Evolutionary conservation across 129 eudicot species (phyloP).

Genomic region (Chrysanthemum makinoi): DNA sequence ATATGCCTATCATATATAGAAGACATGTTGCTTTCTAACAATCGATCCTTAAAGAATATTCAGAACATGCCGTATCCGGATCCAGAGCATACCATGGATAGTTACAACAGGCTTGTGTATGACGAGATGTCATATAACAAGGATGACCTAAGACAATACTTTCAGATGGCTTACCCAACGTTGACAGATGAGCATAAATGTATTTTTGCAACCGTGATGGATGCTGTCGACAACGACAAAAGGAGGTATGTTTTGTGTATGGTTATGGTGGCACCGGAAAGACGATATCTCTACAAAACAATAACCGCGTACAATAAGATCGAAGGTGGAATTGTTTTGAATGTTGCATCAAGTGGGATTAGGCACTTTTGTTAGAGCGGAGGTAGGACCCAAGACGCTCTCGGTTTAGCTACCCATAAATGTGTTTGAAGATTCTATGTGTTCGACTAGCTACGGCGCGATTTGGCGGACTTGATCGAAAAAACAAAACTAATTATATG

Average conservation of each 20-base stretch:
- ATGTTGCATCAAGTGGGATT: background rate
- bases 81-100: no score
- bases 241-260: background rate
- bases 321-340: background rate
- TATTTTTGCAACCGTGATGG: background rate
- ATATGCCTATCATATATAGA: no score
- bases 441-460: background rate
- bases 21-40: no score
- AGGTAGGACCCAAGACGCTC: background rate
- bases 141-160: background rate
- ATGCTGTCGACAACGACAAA: background rate
- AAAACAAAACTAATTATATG: background rate
- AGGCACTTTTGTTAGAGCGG: background rate
- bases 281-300: background rate
- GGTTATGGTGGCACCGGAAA: background rate
- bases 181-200: background rate
- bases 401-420: background rate
- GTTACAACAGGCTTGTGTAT: background rate
- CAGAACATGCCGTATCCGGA: no score
- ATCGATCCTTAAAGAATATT: no score
- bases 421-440: background rate
- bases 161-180: background rate
- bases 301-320: background rate
- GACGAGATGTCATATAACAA: background rate
- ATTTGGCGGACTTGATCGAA: background rate